These are phyloP conservation scores for Rutstroemia sp. DNA, from an alignment of 2,329 filamentous ascomycete species.

Conservation along the genomic window DNA sequence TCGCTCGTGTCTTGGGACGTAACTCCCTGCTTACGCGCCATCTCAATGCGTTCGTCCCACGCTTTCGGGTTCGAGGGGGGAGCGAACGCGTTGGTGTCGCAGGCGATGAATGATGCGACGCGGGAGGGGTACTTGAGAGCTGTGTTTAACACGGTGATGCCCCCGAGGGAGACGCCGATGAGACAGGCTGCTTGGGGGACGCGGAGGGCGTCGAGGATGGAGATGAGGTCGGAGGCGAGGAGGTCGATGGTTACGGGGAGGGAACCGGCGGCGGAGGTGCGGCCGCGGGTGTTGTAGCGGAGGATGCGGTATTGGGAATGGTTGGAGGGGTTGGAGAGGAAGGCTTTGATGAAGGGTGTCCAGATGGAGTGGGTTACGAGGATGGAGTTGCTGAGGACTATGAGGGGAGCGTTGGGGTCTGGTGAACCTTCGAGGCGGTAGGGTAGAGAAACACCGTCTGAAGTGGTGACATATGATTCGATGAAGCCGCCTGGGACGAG, in stretches of 20 bases:
- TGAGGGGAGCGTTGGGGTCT: constrained; percentile 57
- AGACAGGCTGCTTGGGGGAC: constrained; percentile 59
- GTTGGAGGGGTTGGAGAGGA: constrained; percentile 21
- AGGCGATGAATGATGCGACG: constrained; percentile 57
- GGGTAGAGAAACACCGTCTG: constrained; percentile 60
- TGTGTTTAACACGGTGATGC: constrained; percentile 68
- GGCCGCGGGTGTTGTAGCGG: constrained; percentile 69
- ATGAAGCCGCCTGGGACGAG: constrained; percentile 46
- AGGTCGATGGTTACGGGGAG: constrained; percentile 37
- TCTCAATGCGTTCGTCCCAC: constrained; percentile 68
- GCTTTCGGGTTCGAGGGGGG: constrained; percentile 68
- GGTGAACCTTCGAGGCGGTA: constrained; percentile 71
- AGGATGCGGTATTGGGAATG: constrained; percentile 56
- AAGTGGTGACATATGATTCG: constrained; percentile 59
- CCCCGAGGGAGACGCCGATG: constrained; percentile 74
- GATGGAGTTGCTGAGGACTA: constrained; percentile 75
- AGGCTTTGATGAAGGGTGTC: constrained; percentile 55
- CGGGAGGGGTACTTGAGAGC: constrained; percentile 57
- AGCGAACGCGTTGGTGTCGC: constrained; percentile 70
- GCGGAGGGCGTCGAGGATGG: constrained; percentile 61
- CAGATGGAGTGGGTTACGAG: constrained; percentile 74
- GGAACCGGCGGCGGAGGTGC: constrained; percentile 14
- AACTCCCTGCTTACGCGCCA: constrained; percentile 52
- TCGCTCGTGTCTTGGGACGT: constrained; percentile 35
- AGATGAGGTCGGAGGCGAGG: constrained; percentile 59